Base-by-base conservation (phyloP, 495 filamentous ascomycete genomes). In the Aeminium ludgeri region DNA sequence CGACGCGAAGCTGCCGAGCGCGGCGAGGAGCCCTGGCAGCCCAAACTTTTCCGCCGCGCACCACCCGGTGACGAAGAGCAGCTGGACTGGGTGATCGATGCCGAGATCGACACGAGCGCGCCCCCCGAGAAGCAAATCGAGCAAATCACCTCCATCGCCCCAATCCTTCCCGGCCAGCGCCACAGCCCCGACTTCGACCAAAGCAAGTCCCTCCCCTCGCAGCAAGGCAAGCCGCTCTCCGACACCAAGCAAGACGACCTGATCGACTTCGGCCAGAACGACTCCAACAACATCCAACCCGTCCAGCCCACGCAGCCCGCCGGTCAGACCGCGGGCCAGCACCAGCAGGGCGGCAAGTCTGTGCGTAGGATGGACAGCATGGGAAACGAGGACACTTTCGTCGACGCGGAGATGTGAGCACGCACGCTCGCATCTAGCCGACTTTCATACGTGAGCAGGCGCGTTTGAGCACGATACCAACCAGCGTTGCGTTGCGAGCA, bases 51-150 rank as follows among this genome's bases (percentile, higher is more conserved):
- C 67, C 70, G 83, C 45, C 55, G 54, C 39, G 76, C 91, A 8
- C 50, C 67, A 6, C 82, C 83, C 36, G 86, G 91, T 50, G 87
- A 86, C 13, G 84, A 93, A 52, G 76, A 78, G 48, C 78, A 80
- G 43, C 65, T 99, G 17, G 91, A 99, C 58, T 99, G 83, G 82
- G 84, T 96, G 51, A 78, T 99, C 52, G 79, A 85, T 55, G 80
- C 91, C 10, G 65, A 78, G 45, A 74, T 96, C 84, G 95, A 53
- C 35, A 27, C 28, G 23, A 20, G 40, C 23, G 50, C 43, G 30
- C 74, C 83, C 12, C 74, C 82, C 0, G 65, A 85, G 41, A 68
- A 76, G 45, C 82, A 87, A 53, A 67, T 70, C 20, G 69, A 86
- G 50, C 89, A 96, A 58, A 93, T 96, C 34, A 64, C 86, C 43